Evolutionary conservation across 805 yeast genomes (phyloP).

Genomic region (Nakazawaea holstii): DNA sequence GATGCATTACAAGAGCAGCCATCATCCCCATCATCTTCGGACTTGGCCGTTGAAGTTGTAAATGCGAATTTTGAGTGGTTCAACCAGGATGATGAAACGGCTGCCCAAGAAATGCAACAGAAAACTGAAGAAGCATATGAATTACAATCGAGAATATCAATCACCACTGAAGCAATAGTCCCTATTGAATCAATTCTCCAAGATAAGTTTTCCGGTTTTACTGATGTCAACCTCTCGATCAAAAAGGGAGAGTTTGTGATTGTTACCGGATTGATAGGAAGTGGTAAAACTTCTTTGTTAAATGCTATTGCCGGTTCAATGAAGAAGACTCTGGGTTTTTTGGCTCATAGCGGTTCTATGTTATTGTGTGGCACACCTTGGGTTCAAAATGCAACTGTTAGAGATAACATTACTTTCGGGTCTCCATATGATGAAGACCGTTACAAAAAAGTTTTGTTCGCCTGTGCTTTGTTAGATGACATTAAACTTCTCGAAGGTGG

Average conservation of each 20-base stretch:
- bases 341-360: slow-evolving; percentile 49
- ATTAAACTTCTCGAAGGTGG: slow-evolving; percentile 67
- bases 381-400: slow-evolving; percentile 77
- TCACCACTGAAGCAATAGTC: background rate
- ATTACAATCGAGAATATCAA: background rate
- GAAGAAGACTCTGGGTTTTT: slow-evolving; percentile 46
- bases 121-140: background rate
- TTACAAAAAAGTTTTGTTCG: slow-evolving; percentile 49
- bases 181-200: slow-evolving; percentile 11
- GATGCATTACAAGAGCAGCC: background rate
- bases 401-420: slow-evolving; percentile 72
- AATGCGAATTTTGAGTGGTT: slow-evolving; percentile 65
- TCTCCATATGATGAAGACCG: slow-evolving; percentile 37
- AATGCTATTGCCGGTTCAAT: slow-evolving; percentile 67
- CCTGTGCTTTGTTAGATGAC: slow-evolving; percentile 66
- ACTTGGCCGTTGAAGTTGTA: slow-evolving; percentile 30
- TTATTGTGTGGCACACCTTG: slow-evolving; percentile 55
- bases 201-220: slow-evolving; percentile 31
- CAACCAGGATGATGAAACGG: slow-evolving; percentile 22
- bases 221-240: slow-evolving; percentile 40
- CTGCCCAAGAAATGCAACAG: background rate
- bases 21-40: background rate
- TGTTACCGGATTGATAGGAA: slow-evolving; percentile 67
- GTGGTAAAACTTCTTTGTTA: slow-evolving; percentile 74
- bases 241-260: slow-evolving; percentile 56